Evolutionary conservation across 2,329 filamentous ascomycete genomes (phyloP).

Genomic region (Epichloe brachyelytri): DNA sequence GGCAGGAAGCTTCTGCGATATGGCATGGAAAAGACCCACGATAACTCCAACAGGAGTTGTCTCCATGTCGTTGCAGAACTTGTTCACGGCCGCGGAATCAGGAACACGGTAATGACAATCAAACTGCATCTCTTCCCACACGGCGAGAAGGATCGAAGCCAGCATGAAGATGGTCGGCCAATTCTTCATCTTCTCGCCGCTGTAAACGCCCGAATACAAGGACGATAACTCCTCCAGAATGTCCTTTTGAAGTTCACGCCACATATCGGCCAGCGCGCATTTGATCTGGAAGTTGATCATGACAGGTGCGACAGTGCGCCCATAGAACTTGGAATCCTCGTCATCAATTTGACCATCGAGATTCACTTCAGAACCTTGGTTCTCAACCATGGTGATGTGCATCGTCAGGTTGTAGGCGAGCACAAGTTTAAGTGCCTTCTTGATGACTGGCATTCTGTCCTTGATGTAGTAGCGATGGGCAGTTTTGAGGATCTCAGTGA

Average conservation of each 20-base stretch:
- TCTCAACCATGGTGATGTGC: slow-evolving; percentile 90
- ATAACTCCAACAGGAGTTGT: slow-evolving; percentile 91
- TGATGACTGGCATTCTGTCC: slow-evolving; percentile 77
- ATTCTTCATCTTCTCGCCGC: slow-evolving; percentile 92
- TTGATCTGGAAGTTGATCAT: slow-evolving; percentile 99
- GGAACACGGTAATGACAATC: slow-evolving; percentile 93
- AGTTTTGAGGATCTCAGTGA: slow-evolving; percentile 93
- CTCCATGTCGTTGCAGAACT: slow-evolving; percentile 97
- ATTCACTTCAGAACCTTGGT: slow-evolving; percentile 65
- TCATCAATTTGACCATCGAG: slow-evolving; percentile 77
- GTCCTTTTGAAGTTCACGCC: slow-evolving; percentile 93
- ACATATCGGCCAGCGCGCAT: slow-evolving; percentile 93
- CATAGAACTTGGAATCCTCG: slow-evolving; percentile 73
- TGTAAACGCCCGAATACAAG: slow-evolving; percentile 96
- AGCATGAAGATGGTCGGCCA: slow-evolving; percentile 99
- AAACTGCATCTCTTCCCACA: slow-evolving; percentile 99
- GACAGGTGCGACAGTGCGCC: slow-evolving; percentile 84
- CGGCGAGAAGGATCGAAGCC: slow-evolving; percentile 78
- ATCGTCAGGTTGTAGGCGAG: slow-evolving; percentile 91
- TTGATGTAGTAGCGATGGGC: slow-evolving; percentile 87
- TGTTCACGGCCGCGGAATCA: slow-evolving; percentile 71
- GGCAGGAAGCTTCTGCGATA: slow-evolving; percentile 87
- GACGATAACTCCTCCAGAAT: slow-evolving; percentile 85
- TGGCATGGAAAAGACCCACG: slow-evolving; percentile 91
- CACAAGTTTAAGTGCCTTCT: slow-evolving; percentile 89